phyloP scores from a whole-genome alignment of 768 basidiomycete genomes.

The Boletus rufocinnamomeus region DNA sequence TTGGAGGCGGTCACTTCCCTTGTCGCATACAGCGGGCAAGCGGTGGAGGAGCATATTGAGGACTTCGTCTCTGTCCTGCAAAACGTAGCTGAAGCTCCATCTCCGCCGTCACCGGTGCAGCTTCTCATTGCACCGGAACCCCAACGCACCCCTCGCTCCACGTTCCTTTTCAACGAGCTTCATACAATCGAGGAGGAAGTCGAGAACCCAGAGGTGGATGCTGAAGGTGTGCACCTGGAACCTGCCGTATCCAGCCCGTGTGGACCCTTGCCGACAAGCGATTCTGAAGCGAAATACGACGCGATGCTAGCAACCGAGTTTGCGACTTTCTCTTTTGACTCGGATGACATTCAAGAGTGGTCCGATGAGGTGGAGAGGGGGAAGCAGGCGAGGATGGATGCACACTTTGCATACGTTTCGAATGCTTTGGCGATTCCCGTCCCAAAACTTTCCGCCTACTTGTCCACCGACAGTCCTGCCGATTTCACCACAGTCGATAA shows the following conservation, averaged over 20 bases:
- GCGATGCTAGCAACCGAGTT: constrained; percentile 13
- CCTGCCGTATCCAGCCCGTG: background rate
- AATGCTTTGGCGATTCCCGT: constrained; percentile 13
- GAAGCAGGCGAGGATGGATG: constrained; percentile 15
- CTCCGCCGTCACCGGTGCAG: background rate
- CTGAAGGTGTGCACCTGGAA: background rate
- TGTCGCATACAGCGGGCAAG: background rate
- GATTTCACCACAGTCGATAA: background rate
- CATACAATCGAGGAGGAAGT: constrained; percentile 1
- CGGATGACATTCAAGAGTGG: constrained; percentile 18
- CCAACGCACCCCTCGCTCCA: background rate
- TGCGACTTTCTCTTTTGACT: constrained; percentile 11
- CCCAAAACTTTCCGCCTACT: constrained; percentile 10
- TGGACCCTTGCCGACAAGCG: background rate
- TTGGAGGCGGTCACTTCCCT: background rate
- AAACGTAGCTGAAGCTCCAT: background rate
- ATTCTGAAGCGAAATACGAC: constrained; percentile 11
- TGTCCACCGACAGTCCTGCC: background rate
- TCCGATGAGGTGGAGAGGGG: constrained; percentile 14
- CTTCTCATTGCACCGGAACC: background rate
- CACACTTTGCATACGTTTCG: constrained; percentile 15
- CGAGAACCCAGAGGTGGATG: background rate
- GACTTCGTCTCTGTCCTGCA: constrained; percentile 1
- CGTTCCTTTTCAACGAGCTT: background rate
- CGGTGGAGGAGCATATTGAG: constrained; percentile 1